phyloP scores from a whole-genome alignment of 768 basidiomycete genomes.

The Amanita rimosa region DNA sequence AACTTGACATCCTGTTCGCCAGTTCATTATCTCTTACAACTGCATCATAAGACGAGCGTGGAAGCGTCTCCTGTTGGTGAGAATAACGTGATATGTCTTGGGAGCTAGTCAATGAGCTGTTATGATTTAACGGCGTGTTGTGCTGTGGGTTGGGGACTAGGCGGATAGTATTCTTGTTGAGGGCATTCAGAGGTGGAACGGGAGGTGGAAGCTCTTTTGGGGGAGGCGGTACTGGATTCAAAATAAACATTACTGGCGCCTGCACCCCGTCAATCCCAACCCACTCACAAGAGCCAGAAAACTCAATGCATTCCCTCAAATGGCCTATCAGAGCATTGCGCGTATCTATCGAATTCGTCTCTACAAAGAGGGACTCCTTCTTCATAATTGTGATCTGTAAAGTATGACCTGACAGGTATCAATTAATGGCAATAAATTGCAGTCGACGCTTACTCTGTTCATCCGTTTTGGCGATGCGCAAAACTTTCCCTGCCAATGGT shows the following conservation, averaged over 20 bases:
- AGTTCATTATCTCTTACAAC: background rate
- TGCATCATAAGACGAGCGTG: background rate
- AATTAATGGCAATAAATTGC: background rate
- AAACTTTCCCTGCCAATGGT: constrained; percentile 88
- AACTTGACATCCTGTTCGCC: constrained; percentile 12
- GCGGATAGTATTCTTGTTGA: background rate
- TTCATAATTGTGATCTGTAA: constrained; percentile 76
- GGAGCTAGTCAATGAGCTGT: background rate
- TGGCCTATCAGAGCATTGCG: constrained; percentile 58
- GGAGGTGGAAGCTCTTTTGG: constrained; percentile 62
- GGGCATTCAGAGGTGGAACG: constrained; percentile 31
- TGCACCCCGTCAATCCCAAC: background rate
- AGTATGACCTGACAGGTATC: constrained; percentile 40
- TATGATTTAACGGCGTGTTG: background rate
- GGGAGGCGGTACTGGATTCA: constrained; percentile 36
- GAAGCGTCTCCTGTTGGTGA: background rate
- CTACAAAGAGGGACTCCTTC: constrained; percentile 72
- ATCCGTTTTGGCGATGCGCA: constrained; percentile 53
- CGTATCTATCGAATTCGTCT: constrained; percentile 41
- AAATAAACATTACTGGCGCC: background rate
- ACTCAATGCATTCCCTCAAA: constrained; percentile 77
- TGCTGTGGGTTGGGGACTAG: background rate
- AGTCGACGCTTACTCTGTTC: constrained; percentile 39
- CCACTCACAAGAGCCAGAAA: constrained; percentile 60
- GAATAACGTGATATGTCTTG: background rate